Evolutionary conservation across 148 eudicot species (phyloP).

Genomic region (Persicaria tinctoria): DNA sequence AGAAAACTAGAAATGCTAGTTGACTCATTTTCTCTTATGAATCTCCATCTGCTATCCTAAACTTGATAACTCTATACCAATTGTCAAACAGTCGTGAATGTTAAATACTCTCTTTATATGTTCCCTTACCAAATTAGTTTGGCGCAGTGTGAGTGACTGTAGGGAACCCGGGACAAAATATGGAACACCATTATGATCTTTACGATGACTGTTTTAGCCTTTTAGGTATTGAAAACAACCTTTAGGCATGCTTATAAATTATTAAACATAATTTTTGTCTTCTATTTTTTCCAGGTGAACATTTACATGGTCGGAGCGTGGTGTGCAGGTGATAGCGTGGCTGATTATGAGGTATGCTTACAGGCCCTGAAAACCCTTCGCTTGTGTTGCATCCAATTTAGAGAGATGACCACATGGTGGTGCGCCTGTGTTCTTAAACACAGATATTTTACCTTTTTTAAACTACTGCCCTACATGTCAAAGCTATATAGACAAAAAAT

Average conservation of each 20-base stretch:
- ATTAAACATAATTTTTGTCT: neutral
- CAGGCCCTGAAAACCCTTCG: neutral
- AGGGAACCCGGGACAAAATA: too few species aligned
- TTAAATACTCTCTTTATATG: too few species aligned
- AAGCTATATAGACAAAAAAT: neutral
- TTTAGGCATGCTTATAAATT: too few species aligned
- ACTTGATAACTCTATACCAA: too few species aligned
- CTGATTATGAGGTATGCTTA: neutral
- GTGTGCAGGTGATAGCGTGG: neutral
- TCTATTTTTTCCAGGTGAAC: neutral
- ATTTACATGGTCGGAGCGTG: neutral
- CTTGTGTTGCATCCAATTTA: neutral
- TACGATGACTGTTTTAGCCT: too few species aligned
- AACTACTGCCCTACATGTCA: neutral
- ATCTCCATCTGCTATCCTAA: too few species aligned
- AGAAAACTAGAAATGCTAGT: too few species aligned
- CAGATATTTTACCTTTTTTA: neutral
- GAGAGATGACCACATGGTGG: neutral
- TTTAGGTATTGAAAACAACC: neutral
- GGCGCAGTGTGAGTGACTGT: too few species aligned
- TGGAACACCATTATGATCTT: too few species aligned
- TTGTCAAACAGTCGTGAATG: too few species aligned
- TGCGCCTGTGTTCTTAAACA: neutral
- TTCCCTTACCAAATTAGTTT: too few species aligned
- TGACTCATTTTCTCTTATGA: too few species aligned